Evolutionary conservation across 305 asterid genomes (phyloP).

Genomic region (Rubia tinctorum): DNA sequence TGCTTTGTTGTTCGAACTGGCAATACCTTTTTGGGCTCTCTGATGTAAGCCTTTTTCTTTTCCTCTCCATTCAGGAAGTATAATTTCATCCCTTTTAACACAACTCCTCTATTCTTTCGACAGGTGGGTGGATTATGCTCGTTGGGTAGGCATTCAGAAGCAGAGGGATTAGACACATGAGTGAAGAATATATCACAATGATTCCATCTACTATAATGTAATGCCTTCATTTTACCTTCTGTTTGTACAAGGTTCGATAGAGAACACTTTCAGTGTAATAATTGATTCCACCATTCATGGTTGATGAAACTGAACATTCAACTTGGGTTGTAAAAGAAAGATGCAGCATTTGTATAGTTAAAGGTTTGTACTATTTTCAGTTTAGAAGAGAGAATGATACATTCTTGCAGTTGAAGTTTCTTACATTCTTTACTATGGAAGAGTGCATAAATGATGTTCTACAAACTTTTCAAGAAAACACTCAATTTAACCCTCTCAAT

Average conservation of each 20-base stretch:
- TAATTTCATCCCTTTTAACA: slow-evolving; percentile 1
- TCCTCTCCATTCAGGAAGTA: background rate
- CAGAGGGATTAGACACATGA: slow-evolving; percentile 41
- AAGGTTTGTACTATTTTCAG: background rate
- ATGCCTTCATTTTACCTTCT: background rate
- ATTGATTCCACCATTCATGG: background rate
- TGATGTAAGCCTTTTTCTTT: slow-evolving; percentile 49
- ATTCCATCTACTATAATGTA: background rate
- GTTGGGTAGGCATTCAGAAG: slow-evolving; percentile 80
- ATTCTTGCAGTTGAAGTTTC: too few relatives aligned
- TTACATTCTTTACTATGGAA: too few relatives aligned
- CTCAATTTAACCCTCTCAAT: background rate
- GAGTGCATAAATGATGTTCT: too few relatives aligned
- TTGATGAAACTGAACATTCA: background rate
- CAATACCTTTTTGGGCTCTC: slow-evolving; percentile 89
- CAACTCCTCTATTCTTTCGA: slow-evolving; percentile 15
- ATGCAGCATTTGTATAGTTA: background rate
- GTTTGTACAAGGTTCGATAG: background rate
- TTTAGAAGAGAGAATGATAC: too few relatives aligned
- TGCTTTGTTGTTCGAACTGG: slow-evolving; percentile 93
- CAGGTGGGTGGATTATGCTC: slow-evolving; percentile 99
- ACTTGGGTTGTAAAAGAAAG: background rate
- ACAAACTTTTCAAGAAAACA: background rate
- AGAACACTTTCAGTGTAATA: background rate
- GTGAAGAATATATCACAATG: slow-evolving; percentile 1